phyloP scores from a whole-genome alignment of 768 basidiomycete genomes.

The Mycena latifolia region DNA sequence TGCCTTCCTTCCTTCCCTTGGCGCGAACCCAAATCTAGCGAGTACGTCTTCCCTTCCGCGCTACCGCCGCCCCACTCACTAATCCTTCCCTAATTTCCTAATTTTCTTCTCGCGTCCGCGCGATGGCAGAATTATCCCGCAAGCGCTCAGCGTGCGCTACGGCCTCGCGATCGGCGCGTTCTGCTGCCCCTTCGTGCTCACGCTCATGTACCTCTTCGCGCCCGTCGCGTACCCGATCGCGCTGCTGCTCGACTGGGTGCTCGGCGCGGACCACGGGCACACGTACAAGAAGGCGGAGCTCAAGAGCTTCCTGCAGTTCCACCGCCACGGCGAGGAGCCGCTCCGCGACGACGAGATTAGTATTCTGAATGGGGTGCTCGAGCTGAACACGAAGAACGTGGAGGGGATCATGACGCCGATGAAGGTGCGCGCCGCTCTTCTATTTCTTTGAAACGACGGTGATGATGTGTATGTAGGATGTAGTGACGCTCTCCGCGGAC shows the following conservation, averaged over 20 bases:
- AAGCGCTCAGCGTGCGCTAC: conserved; percentile 81
- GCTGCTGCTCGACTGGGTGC: conserved; percentile 82
- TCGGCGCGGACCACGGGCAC: conserved; percentile 79
- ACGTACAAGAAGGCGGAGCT: conserved; percentile 83
- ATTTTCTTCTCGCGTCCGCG: background rate
- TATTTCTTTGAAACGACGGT: background rate
- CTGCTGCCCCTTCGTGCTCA: conserved; percentile 81
- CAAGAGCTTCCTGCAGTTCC: conserved; percentile 84
- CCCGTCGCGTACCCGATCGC: conserved; percentile 89
- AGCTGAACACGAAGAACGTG: conserved; percentile 82
- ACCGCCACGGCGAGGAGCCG: conserved; percentile 81
- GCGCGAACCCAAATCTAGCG: conserved; percentile 66
- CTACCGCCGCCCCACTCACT: no score
- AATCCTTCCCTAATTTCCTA: conserved; percentile 44
- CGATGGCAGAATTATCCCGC: conserved; percentile 68
- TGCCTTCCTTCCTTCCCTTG: conserved; percentile 46
- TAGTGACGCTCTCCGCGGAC: conserved; percentile 83
- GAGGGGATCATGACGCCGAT: conserved; percentile 88
- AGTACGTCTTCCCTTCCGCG: conserved; percentile 36
- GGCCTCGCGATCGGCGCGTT: conserved; percentile 85
- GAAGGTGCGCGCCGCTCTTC: conserved; percentile 57
- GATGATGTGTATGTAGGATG: conserved; percentile 64
- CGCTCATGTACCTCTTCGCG: conserved; percentile 78
- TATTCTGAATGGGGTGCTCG: conserved; percentile 84
- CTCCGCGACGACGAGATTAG: conserved; percentile 86